Evolutionary conservation across 108 stramenopile species (phyloP).

Genomic region (Skeletonema menzelii): DNA sequence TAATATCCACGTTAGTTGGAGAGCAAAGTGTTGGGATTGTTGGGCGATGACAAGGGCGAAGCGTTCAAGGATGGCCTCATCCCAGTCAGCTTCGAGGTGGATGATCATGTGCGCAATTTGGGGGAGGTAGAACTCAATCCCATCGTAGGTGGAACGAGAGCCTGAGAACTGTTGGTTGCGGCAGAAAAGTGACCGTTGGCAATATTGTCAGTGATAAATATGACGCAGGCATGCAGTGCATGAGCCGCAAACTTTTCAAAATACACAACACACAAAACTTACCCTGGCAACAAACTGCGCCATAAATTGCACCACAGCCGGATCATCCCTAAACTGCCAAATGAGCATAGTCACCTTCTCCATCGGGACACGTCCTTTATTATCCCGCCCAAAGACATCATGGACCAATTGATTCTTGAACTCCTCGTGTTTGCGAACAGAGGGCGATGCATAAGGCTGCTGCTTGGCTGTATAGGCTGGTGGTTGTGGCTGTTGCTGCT

Average conservation of each 20-base stretch:
- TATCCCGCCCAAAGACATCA: slow-evolving; percentile 80
- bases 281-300: slow-evolving; percentile 91
- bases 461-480: not conserved
- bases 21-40: slow-evolving; percentile 95
- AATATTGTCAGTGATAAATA: not conserved
- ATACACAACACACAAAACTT: slow-evolving; percentile 13
- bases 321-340: slow-evolving; percentile 93
- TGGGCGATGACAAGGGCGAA: slow-evolving; percentile 96
- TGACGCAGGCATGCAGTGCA: not conserved
- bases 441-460: not conserved
- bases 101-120: slow-evolving; percentile 99
- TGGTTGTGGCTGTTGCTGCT: not conserved
- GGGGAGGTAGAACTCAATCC: slow-evolving; percentile 98
- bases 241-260: not conserved
- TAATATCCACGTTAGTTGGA: slow-evolving; percentile 98
- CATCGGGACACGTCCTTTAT: slow-evolving; percentile 83
- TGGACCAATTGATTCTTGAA: slow-evolving; percentile 69
- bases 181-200: not conserved
- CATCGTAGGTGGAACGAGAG: slow-evolving; percentile 94
- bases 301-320: slow-evolving; percentile 91
- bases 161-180: slow-evolving; percentile 82
- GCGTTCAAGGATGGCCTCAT: slow-evolving; percentile 91
- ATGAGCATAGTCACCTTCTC: slow-evolving; percentile 96
- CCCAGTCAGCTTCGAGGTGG: slow-evolving; percentile 96
- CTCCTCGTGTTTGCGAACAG: slow-evolving; percentile 38